Evolutionary conservation across 2,329 filamentous ascomycete genomes (phyloP).

Genomic region (Penicillium sp.): DNA sequence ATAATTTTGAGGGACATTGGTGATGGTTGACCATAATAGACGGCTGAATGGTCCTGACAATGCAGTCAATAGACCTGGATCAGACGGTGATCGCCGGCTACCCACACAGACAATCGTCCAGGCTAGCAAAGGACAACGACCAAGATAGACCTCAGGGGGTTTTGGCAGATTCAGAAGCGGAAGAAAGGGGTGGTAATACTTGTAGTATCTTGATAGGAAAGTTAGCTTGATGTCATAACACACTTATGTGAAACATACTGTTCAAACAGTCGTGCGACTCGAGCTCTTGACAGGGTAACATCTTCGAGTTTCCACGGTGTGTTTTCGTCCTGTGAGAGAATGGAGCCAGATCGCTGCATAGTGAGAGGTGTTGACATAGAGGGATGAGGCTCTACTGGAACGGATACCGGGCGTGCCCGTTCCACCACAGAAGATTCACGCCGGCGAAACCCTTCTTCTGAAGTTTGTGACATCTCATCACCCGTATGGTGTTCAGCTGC

Average conservation of each 20-base stretch:
- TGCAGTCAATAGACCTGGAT: conserved; percentile 54
- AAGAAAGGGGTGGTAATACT: conserved; percentile 62
- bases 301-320: conserved; percentile 52
- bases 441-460: conserved; percentile 34
- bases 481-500: conserved; percentile 25
- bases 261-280: conserved; percentile 45
- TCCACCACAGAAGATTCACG: conserved; percentile 32
- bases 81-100: conserved; percentile 56
- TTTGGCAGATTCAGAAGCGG: conserved; percentile 58
- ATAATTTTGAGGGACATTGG: conserved; percentile 60
- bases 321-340: conserved; percentile 38
- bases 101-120: conserved; percentile 65
- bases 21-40: conserved; percentile 60
- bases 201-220: conserved; percentile 55
- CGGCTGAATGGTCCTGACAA: conserved; percentile 53
- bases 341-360: conserved; percentile 34
- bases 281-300: conserved; percentile 37
- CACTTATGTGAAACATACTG: conserved; percentile 29
- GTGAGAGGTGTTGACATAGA: conserved; percentile 35
- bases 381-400: conserved; percentile 33
- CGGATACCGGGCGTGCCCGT: conserved; percentile 32
- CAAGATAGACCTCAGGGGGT: conserved; percentile 57
- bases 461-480: conserved; percentile 35
- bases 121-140: conserved; percentile 59
- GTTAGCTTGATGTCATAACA: conserved; percentile 28